These are phyloP conservation scores for Castanea mollissima DNA, from an alignment of 306 rosid species.

Conservation along the genomic window DNA sequence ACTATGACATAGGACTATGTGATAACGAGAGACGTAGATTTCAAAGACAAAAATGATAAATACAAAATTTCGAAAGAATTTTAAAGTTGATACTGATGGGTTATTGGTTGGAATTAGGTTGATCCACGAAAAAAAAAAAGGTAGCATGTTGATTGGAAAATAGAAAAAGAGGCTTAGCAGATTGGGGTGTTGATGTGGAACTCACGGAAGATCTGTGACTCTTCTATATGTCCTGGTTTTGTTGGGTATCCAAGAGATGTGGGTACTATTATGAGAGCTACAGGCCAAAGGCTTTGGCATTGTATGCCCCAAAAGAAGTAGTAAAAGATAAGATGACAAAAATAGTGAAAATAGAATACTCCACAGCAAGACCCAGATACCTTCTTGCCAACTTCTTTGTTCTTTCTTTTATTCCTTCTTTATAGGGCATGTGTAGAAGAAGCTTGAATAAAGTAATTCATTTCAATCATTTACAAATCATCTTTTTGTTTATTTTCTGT, in stretches of 20 bases:
- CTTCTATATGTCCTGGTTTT: slow-evolving; percentile 4
- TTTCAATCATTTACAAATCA: slow-evolving; percentile 20
- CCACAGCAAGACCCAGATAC: neutral
- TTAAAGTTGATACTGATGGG: neutral
- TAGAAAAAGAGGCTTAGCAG: neutral
- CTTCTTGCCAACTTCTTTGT: neutral
- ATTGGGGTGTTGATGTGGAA: neutral
- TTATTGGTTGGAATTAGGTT: neutral
- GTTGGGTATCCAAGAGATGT: slow-evolving; percentile 17
- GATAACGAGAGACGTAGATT: neutral
- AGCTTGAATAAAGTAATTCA: neutral
- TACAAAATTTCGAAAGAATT: neutral
- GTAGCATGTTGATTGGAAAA: neutral
- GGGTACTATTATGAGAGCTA: slow-evolving; percentile 7
- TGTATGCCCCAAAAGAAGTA: slow-evolving; percentile 24
- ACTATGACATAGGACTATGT: neutral
- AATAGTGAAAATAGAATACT: slow-evolving; percentile 1
- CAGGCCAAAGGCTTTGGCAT: slow-evolving; percentile 21
- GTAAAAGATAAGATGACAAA: neutral
- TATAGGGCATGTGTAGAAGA: slow-evolving; percentile 13
- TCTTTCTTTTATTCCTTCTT: slow-evolving; percentile 13
- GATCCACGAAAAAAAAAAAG: neutral
- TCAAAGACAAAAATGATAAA: neutral
- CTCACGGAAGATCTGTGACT: neutral
- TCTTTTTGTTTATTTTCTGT: slow-evolving; percentile 12